These are phyloP conservation scores for Lodderomyces pseudojiufengensis DNA, from an alignment of 1,139 yeast genomes.

Conservation along the genomic window DNA sequence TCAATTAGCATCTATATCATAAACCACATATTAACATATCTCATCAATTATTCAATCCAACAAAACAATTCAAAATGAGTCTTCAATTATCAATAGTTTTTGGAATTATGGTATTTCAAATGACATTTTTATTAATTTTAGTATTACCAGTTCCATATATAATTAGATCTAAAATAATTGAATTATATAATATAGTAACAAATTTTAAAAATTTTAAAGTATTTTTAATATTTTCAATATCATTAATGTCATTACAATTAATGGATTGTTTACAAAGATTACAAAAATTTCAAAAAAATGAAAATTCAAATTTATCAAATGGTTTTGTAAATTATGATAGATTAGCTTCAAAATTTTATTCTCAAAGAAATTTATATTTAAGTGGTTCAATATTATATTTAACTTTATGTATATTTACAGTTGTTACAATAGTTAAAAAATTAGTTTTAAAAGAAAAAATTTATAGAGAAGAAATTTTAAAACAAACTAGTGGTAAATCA, in stretches of 20 bases:
- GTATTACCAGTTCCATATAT: conserved; percentile 61
- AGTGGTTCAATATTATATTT: conserved; percentile 68
- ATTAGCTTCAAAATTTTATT: conserved; percentile 56
- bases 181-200: conserved; percentile 31
- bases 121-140: conserved; percentile 48
- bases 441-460: conserved; percentile 54
- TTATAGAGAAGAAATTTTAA: conserved; percentile 19
- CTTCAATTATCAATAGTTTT: conserved; percentile 45
- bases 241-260: conserved; percentile 52
- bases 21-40: too few relatives aligned
- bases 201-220: conserved; percentile 47
- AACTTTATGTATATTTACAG: conserved; percentile 55
- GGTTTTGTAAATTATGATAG: conserved; percentile 31
- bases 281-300: conserved; percentile 24
- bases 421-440: conserved; percentile 52
- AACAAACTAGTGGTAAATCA: too few relatives aligned
- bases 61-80: conserved; percentile 25
- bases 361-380: conserved; percentile 68
- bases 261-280: conserved; percentile 55
- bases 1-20: too few relatives aligned
- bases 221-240: conserved; percentile 42
- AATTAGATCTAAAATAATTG: conserved; percentile 46
- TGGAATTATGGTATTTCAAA: conserved; percentile 49
- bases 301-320: conserved; percentile 23
- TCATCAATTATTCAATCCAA: too few relatives aligned